Conservation (phyloP, 2,329 filamentous ascomycete species). For the Rhinocladiella similis region DNA sequence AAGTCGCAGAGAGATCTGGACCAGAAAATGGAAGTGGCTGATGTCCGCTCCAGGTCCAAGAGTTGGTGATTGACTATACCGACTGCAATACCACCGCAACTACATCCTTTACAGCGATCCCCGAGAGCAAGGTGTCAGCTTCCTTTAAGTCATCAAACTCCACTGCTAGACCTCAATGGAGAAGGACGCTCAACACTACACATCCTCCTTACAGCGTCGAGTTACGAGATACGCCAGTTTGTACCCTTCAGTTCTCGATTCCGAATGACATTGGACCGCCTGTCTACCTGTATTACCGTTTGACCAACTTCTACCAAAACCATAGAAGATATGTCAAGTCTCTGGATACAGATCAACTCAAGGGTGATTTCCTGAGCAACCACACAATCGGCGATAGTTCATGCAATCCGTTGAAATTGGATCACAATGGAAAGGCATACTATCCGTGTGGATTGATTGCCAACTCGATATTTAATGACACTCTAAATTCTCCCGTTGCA, state of each 20-base stretch:
- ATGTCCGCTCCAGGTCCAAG: slow-evolving; percentile 70
- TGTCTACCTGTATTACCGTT: slow-evolving; percentile 89
- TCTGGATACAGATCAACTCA: slow-evolving; percentile 79
- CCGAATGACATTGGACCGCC: slow-evolving; percentile 77
- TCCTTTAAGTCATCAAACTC: slow-evolving; percentile 66
- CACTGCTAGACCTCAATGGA: slow-evolving; percentile 35
- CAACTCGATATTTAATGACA: slow-evolving; percentile 97
- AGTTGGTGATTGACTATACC: slow-evolving; percentile 88
- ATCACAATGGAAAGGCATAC: slow-evolving; percentile 64
- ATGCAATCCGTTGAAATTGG: slow-evolving; percentile 70
- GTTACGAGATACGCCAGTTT: slow-evolving; percentile 51
- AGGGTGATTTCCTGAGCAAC: slow-evolving; percentile 65
- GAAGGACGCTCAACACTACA: slow-evolving; percentile 25
- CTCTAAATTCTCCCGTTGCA: slow-evolving; percentile 66
- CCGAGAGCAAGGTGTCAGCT: slow-evolving; percentile 58
- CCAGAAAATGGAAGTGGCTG: slow-evolving; percentile 1
- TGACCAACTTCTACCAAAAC: slow-evolving; percentile 99
- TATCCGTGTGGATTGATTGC: slow-evolving; percentile 96
- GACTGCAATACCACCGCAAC: slow-evolving; percentile 64
- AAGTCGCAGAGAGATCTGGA: slow-evolving; percentile 29
- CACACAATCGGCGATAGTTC: slow-evolving; percentile 64
- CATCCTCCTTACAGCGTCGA: slow-evolving; percentile 30
- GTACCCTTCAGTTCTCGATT: slow-evolving; percentile 75
- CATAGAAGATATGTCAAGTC: slow-evolving; percentile 94
- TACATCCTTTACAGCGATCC: slow-evolving; percentile 53